Percentiles rank a stretch among this genome's conserved stretches.
Evolutionary conservation across 2,329 filamentous ascomycete genomes (phyloP).

Genomic region (Amesomyces nigricolor): DNA sequence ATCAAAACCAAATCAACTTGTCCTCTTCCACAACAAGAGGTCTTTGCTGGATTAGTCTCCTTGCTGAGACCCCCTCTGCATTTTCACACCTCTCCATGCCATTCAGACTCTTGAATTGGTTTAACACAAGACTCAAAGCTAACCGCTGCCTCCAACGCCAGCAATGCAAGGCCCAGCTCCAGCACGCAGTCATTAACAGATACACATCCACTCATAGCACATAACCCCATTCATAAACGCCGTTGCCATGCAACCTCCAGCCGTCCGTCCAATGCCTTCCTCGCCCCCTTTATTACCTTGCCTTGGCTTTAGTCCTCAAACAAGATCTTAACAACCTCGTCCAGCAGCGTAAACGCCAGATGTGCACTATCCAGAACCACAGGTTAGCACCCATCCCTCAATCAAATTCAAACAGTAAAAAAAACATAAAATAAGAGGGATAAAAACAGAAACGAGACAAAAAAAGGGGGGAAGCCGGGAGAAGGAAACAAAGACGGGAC

Average conservation of each 20-base stretch:
- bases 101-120: background rate
- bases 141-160: background rate
- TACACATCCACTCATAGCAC: background rate
- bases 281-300: background rate
- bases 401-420: background rate
- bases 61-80: background rate
- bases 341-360: slow-evolving; percentile 63
- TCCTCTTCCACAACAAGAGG: too few species aligned
- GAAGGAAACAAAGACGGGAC: slow-evolving; percentile 34
- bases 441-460: background rate
- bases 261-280: background rate
- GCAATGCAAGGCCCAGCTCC: background rate
- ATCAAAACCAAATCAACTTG: too few species aligned
- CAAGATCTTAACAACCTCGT: slow-evolving; percentile 62
- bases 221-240: background rate
- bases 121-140: too few species aligned
- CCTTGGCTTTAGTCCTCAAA: slow-evolving; percentile 38
- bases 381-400: slow-evolving; percentile 8
- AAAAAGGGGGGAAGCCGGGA: background rate
- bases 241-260: slow-evolving; percentile 13
- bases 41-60: too few species aligned
- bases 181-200: background rate
- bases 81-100: background rate
- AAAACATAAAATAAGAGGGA: background rate
- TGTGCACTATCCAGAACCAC: slow-evolving; percentile 49